Conservation (phyloP, 345 rosid genomes). For the Gossypium bickii region DNA sequence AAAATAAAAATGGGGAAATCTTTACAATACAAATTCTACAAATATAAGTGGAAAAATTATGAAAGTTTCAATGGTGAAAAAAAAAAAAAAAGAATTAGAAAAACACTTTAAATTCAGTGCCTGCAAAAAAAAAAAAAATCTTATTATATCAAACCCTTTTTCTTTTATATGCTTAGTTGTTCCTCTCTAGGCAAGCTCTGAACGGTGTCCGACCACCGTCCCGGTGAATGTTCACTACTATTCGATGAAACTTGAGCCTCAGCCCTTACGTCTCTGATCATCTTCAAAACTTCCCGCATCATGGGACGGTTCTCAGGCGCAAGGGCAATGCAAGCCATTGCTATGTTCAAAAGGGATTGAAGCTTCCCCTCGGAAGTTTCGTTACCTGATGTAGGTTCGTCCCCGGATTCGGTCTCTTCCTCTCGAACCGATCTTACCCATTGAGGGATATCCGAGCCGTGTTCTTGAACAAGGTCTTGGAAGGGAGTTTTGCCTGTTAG, state of each 20-base stretch:
- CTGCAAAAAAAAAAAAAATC: background rate
- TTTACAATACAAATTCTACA: slow-evolving; percentile 36
- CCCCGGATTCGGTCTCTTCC: slow-evolving; percentile 90
- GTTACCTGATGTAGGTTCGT: slow-evolving; percentile 76
- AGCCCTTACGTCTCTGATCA: slow-evolving; percentile 84
- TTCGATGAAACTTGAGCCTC: slow-evolving; percentile 88
- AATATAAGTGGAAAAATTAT: slow-evolving; percentile 20
- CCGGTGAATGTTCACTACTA: slow-evolving; percentile 92
- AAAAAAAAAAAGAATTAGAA: slow-evolving; percentile 8
- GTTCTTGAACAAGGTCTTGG: slow-evolving; percentile 89
- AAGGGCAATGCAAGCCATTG: slow-evolving; percentile 66
- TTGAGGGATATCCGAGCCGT: slow-evolving; percentile 79
- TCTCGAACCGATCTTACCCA: slow-evolving; percentile 91
- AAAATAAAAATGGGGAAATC: slow-evolving; percentile 5
- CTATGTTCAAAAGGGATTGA: slow-evolving; percentile 70
- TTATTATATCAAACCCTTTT: slow-evolving; percentile 10
- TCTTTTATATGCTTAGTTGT: slow-evolving; percentile 55
- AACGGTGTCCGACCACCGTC: slow-evolving; percentile 94
- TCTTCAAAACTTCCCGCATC: slow-evolving; percentile 79
- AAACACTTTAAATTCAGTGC: slow-evolving; percentile 12
- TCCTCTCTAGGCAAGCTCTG: slow-evolving; percentile 96
- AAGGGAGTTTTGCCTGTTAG: slow-evolving; percentile 88
- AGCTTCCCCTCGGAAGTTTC: slow-evolving; percentile 90
- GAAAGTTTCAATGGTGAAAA: slow-evolving; percentile 13
- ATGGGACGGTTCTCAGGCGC: slow-evolving; percentile 62